phyloP scores from a whole-genome alignment of 1,284 basidiomycete genomes.

The Leucoagaricus sp. region DNA sequence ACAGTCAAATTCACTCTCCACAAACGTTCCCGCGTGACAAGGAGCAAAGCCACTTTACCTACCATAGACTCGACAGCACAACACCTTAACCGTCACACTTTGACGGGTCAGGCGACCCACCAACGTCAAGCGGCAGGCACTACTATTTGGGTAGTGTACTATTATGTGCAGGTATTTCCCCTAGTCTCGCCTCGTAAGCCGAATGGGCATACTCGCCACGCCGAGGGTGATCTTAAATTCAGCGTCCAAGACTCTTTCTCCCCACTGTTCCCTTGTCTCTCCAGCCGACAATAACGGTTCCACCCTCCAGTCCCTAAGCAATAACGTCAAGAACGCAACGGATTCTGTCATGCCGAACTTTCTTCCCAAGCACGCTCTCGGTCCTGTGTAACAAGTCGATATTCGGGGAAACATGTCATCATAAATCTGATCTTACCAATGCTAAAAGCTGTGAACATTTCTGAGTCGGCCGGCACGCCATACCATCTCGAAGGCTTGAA shows the following conservation, averaged over 20 bases:
- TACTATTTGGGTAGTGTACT: background rate
- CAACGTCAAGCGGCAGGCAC: too few relatives aligned
- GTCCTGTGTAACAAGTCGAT: constrained; percentile 32
- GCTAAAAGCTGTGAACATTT: constrained; percentile 48
- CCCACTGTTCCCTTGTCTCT: constrained; percentile 47
- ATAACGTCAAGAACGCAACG: constrained; percentile 48
- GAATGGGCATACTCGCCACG: constrained; percentile 41
- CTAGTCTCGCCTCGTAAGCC: constrained; percentile 32
- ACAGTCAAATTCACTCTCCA: background rate
- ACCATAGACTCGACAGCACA: background rate
- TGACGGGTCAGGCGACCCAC: too few relatives aligned
- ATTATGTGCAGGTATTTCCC: background rate
- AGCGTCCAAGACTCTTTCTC: constrained; percentile 43
- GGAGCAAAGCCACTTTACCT: background rate
- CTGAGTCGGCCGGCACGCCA: constrained; percentile 32
- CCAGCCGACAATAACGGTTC: constrained; percentile 40
- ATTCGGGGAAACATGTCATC: background rate
- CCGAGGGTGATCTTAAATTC: constrained; percentile 41
- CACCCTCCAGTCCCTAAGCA: constrained; percentile 54
- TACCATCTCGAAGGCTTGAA: constrained; percentile 37
- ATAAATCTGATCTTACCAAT: constrained; percentile 35
- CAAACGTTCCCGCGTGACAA: background rate
- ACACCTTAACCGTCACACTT: too few relatives aligned
- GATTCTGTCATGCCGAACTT: constrained; percentile 55
- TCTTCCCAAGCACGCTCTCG: constrained; percentile 55